Percentiles rank a stretch among this genome's conserved stretches.
phyloP scores from a whole-genome alignment of 495 filamentous ascomycete genomes.

The Chaetomium tenue region DNA sequence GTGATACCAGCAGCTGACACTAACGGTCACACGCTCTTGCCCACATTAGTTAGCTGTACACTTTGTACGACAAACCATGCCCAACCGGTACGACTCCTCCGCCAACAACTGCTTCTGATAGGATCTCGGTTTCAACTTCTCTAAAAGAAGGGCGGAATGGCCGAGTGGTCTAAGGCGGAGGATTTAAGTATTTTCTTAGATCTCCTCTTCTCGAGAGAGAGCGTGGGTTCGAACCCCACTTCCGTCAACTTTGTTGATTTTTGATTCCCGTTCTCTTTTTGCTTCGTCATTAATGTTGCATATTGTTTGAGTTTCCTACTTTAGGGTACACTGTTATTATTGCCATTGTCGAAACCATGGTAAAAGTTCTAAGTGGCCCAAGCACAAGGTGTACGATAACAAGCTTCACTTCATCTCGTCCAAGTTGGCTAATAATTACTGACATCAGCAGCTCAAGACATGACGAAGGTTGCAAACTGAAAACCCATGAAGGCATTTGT shows the following conservation, averaged over 20 bases:
- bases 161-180: constrained; percentile 25
- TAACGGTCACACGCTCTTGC: not conserved
- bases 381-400: too few relatives aligned
- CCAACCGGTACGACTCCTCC: not conserved
- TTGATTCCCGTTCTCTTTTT: not conserved
- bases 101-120: constrained; percentile 13
- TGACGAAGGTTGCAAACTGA: not conserved
- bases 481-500: not conserved
- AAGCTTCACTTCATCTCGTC: too few relatives aligned
- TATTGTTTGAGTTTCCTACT: not conserved
- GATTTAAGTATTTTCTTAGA: constrained; percentile 29
- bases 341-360: not conserved
- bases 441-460: not conserved
- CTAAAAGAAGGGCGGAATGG: constrained; percentile 17
- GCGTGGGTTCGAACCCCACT: constrained; percentile 33
- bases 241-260: constrained; percentile 19
- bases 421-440: not conserved
- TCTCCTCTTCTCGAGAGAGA: constrained; percentile 31
- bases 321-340: not conserved
- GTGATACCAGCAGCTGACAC: not conserved
- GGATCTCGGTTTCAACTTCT: not conserved
- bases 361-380: not conserved
- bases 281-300: too few relatives aligned
- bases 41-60: not conserved
- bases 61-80: too few relatives aligned